phyloP scores from a whole-genome alignment of 208 protist genomes.

The Leptomonas pyrrhocoris region DNA sequence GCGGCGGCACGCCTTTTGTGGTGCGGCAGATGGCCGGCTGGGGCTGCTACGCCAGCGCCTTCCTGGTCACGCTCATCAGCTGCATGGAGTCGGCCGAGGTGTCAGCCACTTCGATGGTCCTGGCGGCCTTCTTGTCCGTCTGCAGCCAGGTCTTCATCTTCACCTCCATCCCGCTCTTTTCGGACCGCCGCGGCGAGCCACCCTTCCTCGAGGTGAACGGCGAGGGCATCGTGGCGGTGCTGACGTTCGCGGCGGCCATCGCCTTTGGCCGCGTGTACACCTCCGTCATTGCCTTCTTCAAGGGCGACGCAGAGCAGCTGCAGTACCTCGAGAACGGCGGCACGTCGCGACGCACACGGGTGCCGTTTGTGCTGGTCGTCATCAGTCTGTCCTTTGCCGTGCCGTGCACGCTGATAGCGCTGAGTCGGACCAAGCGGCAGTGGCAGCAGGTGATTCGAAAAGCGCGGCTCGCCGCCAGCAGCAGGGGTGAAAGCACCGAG shows the following conservation, averaged over 20 bases:
- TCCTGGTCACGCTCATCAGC: constrained; percentile 67
- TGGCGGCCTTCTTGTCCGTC: constrained; percentile 61
- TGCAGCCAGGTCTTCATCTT: constrained; percentile 64
- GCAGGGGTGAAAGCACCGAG: neutral
- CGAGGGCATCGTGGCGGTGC: constrained; percentile 73
- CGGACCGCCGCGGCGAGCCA: constrained; percentile 22
- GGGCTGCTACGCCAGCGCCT: constrained; percentile 48
- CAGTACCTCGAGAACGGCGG: constrained; percentile 18
- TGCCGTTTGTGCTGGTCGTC: constrained; percentile 72
- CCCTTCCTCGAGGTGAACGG: constrained; percentile 80
- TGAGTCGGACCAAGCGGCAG: constrained; percentile 60
- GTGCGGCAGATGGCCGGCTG: constrained; percentile 66
- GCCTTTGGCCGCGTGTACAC: constrained; percentile 66
- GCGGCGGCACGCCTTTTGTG: constrained; percentile 66
- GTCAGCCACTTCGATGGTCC: constrained; percentile 39
- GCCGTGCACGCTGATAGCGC: constrained; percentile 67
- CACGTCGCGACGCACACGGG: constrained; percentile 31
- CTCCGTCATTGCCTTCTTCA: constrained; percentile 43
- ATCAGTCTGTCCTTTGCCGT: constrained; percentile 58
- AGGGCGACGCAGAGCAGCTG: constrained; percentile 5
- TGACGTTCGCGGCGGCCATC: constrained; percentile 61
- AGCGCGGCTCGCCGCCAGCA: neutral
- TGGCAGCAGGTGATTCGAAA: constrained; percentile 28
- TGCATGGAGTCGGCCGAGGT: constrained; percentile 50
- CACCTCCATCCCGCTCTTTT: constrained; percentile 68